Base-by-base conservation (phyloP, 352 stramenopile genomes). In the Phytopythium mirpurense region DNA sequence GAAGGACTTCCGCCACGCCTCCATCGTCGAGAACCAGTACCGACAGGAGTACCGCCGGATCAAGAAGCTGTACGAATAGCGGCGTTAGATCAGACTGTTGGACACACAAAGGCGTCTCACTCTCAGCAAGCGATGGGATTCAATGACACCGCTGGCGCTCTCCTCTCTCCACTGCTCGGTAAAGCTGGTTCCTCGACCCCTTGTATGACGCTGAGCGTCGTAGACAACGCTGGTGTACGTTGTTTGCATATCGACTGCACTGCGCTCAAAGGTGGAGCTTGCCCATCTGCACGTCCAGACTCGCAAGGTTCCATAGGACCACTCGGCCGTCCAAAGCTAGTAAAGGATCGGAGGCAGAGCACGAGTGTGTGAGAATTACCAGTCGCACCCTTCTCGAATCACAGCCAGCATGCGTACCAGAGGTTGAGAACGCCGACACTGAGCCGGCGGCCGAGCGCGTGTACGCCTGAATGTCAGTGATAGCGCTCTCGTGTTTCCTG, bases 21-120 rank as follows among this genome's bases (percentile, higher is more conserved):
- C 89, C 10, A 66, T 87, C 26, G 78, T 96, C 49, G 93, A 98
- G 63, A 86, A 89, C 62, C 59, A 88, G 51, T 95, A 86, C 65
- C 76, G 89, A 23, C 83, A 91, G 53, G 87, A 97, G 56, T 96
- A 96, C 61, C 74, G 81, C 58, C 81, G 90, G 15, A 93, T 98
- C 63, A 96, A 97, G 60, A 62, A 56, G 37, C 66, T 98, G 59
- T 98, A 98, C 67, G 85, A 92, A 76, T 93, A 86, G 63, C 67
- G 38, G 56, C 58, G 37, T 45, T 65, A 67, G 44, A 65, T 4
- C 14, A 18, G 18, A 26, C 5, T 36, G 15, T 2, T 37, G 19
- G 24, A n/a, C 6, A 45, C 8, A 7, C 16, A 21, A 7, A 6
- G 23, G 29, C 3, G 9, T 12, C 37, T 26, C 21, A 8, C 18